A percentile compares a stretch with the other conserved stretches of the same genome.
Evolutionary conservation across 768 basidiomycete genomes (phyloP).

Genomic region (Chalciporus piperatus): DNA sequence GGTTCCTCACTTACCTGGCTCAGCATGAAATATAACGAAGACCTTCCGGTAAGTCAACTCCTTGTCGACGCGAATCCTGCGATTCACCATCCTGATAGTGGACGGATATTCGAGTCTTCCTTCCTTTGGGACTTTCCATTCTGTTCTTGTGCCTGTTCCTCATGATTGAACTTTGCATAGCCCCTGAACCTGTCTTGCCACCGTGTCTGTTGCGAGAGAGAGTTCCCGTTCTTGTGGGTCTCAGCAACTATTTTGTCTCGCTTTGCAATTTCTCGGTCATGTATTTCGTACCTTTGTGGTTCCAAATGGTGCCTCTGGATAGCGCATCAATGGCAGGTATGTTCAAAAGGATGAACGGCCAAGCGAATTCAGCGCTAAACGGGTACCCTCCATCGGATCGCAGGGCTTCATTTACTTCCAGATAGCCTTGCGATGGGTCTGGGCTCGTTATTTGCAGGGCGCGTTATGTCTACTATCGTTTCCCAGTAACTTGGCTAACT

Average conservation of each 20-base stretch:
- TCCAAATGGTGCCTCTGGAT: slow-evolving; percentile 71
- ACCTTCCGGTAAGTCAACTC: slow-evolving; percentile 45
- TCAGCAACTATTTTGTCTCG: slow-evolving; percentile 70
- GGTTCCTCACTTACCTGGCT: slow-evolving; percentile 67
- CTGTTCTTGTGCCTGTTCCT: slow-evolving; percentile 54
- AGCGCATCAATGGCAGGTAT: slow-evolving; percentile 64
- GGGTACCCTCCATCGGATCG: neutral
- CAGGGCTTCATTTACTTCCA: slow-evolving; percentile 50
- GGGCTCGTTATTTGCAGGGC: slow-evolving; percentile 53
- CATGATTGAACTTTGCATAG: slow-evolving; percentile 55
- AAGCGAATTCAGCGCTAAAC: neutral
- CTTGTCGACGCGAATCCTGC: neutral
- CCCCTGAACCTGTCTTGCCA: slow-evolving; percentile 69
- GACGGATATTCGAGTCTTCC: slow-evolving; percentile 50
- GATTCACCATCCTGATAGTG: slow-evolving; percentile 39
- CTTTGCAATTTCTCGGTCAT: slow-evolving; percentile 72
- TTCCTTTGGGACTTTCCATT: slow-evolving; percentile 42
- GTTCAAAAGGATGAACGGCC: slow-evolving; percentile 14
- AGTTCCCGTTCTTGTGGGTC: slow-evolving; percentile 67
- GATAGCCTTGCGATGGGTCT: slow-evolving; percentile 48
- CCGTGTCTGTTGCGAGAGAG: slow-evolving; percentile 60
- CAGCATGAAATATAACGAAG: slow-evolving; percentile 68
- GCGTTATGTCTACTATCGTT: neutral
- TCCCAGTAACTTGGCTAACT: neutral
- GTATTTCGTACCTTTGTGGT: slow-evolving; percentile 81